A percentile compares a stretch with the other conserved stretches of the same genome.
Evolutionary conservation across 228 moss, liverwort and hornwort genomes (phyloP).

Genomic region (Sphagnum magellanicum): DNA sequence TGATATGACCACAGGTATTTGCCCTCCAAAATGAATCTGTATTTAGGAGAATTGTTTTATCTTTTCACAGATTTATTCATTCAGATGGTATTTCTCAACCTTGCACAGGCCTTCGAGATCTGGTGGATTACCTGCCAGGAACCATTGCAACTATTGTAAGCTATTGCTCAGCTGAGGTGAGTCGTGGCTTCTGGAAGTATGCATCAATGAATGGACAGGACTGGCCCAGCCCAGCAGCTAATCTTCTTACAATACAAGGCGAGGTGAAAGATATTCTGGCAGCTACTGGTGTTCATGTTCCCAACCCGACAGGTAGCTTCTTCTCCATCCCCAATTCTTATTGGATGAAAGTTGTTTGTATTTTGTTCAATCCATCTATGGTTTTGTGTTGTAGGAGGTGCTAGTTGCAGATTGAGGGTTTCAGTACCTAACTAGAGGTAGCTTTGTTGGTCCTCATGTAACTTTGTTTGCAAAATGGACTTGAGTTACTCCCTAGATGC

Average conservation of each 20-base stretch:
- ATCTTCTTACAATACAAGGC: conserved; percentile 81
- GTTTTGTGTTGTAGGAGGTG: too few relatives aligned
- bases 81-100: not conserved
- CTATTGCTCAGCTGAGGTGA: conserved; percentile 82
- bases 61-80: not conserved
- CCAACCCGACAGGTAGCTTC: conserved; percentile 42
- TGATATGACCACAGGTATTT: conserved; percentile 75
- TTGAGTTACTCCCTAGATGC: too few relatives aligned
- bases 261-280: conserved; percentile 86
- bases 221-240: conserved; percentile 95
- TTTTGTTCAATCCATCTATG: too few relatives aligned
- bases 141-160: conserved; percentile 80
- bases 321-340: not conserved
- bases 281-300: conserved; percentile 69
- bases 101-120: conserved; percentile 73
- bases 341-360: too few relatives aligned
- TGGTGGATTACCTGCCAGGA: conserved; percentile 90
- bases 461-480: too few relatives aligned
- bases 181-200: conserved; percentile 81
- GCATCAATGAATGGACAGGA: conserved; percentile 99
- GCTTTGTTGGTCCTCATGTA: too few relatives aligned
- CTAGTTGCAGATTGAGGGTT: too few relatives aligned
- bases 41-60: not conserved
- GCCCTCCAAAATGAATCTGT: not conserved
- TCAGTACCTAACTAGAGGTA: too few relatives aligned